Conservation (phyloP, 2,329 filamentous ascomycete species). For the Bipolaris cookei region DNA sequence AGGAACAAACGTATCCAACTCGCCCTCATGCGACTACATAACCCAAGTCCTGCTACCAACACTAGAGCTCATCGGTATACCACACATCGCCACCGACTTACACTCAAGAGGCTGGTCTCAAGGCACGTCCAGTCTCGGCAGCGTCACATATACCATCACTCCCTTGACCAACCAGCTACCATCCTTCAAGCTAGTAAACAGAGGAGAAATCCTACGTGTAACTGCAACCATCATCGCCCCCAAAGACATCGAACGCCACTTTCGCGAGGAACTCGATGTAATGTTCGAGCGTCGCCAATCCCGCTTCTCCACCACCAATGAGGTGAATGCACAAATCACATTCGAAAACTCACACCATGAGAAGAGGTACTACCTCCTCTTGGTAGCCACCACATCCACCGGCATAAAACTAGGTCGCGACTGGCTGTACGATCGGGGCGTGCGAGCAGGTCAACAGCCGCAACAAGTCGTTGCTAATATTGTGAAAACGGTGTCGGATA, state of each 20-base stretch:
- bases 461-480: slow-evolving; percentile 45
- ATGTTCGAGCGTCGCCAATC: slow-evolving; percentile 29
- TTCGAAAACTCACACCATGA: slow-evolving; percentile 54
- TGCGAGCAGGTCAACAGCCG: slow-evolving; percentile 27
- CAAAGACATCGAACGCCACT: slow-evolving; percentile 35
- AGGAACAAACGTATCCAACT: slow-evolving; percentile 64
- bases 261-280: slow-evolving; percentile 34
- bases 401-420: slow-evolving; percentile 60
- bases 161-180: slow-evolving; percentile 47
- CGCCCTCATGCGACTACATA: slow-evolving; percentile 64
- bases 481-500: slow-evolving; percentile 52
- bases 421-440: slow-evolving; percentile 53
- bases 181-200: slow-evolving; percentile 44
- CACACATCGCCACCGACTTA: slow-evolving; percentile 52
- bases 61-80: slow-evolving; percentile 59
- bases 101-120: slow-evolving; percentile 62
- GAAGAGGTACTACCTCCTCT: slow-evolving; percentile 60
- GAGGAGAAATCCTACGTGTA: slow-evolving; percentile 38
- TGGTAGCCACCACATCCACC: slow-evolving; percentile 59
- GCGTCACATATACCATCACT: slow-evolving; percentile 57
- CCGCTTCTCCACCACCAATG: slow-evolving; percentile 22
- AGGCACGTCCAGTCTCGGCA: slow-evolving; percentile 56
- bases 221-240: slow-evolving; percentile 51
- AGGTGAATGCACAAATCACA: slow-evolving; percentile 20
- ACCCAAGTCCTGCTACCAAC: slow-evolving; percentile 62